Conservation (phyloP, 768 basidiomycete genomes). For the Fibroporia radiculosa region DNA sequence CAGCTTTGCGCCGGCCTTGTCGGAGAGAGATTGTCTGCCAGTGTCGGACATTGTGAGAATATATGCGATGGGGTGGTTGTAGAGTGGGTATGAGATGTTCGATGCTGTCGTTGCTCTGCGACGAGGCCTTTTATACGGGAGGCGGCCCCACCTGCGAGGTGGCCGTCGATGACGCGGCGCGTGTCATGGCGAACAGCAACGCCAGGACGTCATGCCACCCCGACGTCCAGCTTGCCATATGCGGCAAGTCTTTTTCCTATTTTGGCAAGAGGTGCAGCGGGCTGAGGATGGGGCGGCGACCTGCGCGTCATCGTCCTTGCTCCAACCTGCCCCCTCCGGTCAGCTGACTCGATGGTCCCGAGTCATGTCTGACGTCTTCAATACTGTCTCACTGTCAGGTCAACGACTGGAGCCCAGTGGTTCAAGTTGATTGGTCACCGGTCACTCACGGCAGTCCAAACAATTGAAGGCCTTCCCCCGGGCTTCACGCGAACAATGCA, state of each 20-base stretch:
- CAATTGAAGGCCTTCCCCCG: too few species aligned
- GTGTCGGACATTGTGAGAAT: constrained; percentile 25
- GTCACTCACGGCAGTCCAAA: too few species aligned
- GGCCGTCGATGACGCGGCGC: neutral
- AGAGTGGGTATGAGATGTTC: neutral
- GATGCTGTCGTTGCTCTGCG: neutral
- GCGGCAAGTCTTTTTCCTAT: neutral
- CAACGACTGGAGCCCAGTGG: too few species aligned
- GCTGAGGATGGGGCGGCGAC: too few species aligned
- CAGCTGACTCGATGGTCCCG: too few species aligned
- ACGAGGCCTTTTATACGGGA: constrained; percentile 1
- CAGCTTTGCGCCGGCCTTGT: constrained; percentile 25
- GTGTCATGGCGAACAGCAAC: neutral
- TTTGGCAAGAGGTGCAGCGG: too few species aligned
- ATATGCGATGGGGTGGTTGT: constrained; percentile 3
- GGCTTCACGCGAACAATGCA: too few species aligned
- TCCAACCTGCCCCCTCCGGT: too few species aligned
- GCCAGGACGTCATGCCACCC: neutral
- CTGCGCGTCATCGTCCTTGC: too few species aligned
- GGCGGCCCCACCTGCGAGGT: neutral
- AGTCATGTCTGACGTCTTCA: too few species aligned
- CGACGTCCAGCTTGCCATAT: neutral
- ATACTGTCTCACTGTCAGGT: too few species aligned
- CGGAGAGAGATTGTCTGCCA: constrained; percentile 26
- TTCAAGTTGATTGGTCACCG: too few species aligned